Percentiles rank a stretch among this genome's conserved stretches.
Conservation (phyloP, 805 yeast genomes). For the Candida methanosorbosa region DNA sequence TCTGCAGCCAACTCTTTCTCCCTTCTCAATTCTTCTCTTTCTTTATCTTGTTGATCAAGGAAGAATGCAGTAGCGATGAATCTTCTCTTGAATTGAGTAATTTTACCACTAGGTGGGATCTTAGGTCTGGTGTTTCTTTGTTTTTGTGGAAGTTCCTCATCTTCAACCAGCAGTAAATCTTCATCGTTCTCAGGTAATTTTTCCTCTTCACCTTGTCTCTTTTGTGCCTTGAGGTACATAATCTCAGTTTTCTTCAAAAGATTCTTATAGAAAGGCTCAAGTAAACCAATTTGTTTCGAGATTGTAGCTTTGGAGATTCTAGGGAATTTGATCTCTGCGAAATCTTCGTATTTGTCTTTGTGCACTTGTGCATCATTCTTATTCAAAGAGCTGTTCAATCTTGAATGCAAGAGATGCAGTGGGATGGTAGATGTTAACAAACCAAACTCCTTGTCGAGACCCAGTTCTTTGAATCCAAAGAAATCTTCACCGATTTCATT, state of each 20-base stretch:
- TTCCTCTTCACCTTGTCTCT: conserved; percentile 22
- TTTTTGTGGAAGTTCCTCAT: conserved; percentile 77
- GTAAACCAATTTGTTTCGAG: conserved; percentile 43
- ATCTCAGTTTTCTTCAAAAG: conserved; percentile 33
- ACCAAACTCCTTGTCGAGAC: conserved; percentile 87
- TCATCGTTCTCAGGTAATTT: conserved; percentile 27
- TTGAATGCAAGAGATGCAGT: conserved; percentile 74
- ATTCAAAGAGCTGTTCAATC: conserved; percentile 50
- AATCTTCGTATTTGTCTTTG: conserved; percentile 54
- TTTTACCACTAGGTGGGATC: conserved; percentile 87
- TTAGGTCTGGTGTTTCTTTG: conserved; percentile 68
- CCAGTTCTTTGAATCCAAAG: conserved; percentile 93
- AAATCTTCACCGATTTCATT: conserved; percentile 94
- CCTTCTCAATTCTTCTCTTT: neutral
- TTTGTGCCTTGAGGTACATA: conserved; percentile 33
- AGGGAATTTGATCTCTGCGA: conserved; percentile 45
- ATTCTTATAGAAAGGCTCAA: conserved; percentile 45
- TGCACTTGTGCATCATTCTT: conserved; percentile 36
- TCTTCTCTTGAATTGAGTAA: conserved; percentile 61
- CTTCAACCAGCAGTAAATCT: conserved; percentile 59
- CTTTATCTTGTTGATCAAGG: conserved; percentile 29
- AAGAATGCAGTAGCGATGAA: conserved; percentile 45
- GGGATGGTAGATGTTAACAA: conserved; percentile 82
- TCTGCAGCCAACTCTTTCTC: neutral
- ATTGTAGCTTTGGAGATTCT: conserved; percentile 45